Conservation (phyloP, 2,329 filamentous ascomycete species). For the Colletotrichum caudatum region DNA sequence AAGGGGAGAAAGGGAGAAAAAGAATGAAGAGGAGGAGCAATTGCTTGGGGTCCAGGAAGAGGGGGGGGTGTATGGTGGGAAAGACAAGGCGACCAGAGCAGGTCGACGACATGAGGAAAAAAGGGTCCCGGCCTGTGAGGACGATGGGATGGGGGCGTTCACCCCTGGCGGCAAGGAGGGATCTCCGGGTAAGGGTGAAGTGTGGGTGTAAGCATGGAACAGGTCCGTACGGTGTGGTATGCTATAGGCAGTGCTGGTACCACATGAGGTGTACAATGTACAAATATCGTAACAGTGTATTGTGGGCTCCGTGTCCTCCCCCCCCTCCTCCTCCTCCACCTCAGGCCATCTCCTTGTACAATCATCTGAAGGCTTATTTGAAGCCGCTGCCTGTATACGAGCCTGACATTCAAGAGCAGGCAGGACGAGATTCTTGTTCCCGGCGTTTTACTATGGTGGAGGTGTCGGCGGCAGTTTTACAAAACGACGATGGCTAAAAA, state of each 20-base stretch:
- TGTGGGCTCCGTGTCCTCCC: neutral
- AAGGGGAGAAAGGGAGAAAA: constrained; percentile 15
- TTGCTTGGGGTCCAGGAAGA: constrained; percentile 6
- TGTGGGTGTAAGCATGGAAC: constrained; percentile 1
- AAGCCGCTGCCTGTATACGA: neutral
- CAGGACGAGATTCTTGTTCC: neutral
- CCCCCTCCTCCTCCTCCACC: neutral
- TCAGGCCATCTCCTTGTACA: neutral
- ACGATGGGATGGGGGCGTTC: neutral
- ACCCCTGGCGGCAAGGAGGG: constrained; percentile 34
- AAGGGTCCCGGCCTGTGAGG: constrained; percentile 23
- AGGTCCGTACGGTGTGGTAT: neutral
- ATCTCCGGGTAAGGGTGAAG: constrained; percentile 21
- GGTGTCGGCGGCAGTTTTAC: constrained; percentile 6
- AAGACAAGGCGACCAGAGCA: constrained; percentile 32
- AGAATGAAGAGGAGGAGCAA: constrained; percentile 18
- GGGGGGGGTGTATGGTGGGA: constrained; percentile 7
- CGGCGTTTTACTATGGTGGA: neutral
- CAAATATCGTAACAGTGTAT: neutral
- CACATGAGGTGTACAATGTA: too few relatives aligned
- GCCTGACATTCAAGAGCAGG: neutral
- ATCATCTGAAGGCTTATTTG: neutral
- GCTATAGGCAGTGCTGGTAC: neutral
- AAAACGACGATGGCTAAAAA: constrained; percentile 5
- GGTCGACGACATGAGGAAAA: constrained; percentile 12